Conservation (phyloP, 345 rosid species). For the Rhodamnia rubescens region DNA sequence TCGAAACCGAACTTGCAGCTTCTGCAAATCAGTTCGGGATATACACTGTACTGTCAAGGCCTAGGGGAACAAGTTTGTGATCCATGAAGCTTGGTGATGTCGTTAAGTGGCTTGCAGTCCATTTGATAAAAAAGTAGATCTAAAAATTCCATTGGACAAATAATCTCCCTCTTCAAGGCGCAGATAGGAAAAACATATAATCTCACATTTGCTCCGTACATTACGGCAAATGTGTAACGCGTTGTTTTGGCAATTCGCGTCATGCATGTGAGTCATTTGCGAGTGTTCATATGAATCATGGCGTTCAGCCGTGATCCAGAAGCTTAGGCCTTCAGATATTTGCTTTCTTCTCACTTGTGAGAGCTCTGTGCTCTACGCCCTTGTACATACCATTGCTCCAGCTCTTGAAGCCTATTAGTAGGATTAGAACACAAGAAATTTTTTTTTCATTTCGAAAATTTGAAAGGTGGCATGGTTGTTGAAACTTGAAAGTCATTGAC, state of each 20-base stretch:
- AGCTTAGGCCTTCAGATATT: neutral
- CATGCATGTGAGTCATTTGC: neutral
- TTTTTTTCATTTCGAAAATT: neutral
- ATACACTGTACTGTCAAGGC: neutral
- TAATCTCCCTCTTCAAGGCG: neutral
- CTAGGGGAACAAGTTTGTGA: neutral
- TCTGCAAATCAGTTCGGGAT: neutral
- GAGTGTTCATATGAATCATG: neutral
- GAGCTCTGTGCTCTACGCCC: conserved; percentile 20
- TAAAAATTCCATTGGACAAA: neutral
- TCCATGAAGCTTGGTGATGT: neutral
- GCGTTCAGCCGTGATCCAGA: neutral
- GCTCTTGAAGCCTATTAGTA: neutral
- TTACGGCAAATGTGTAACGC: neutral
- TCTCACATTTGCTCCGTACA: neutral
- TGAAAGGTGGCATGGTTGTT: neutral
- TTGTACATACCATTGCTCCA: conserved; percentile 18
- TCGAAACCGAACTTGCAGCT: neutral
- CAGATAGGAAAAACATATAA: neutral
- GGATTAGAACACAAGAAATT: neutral
- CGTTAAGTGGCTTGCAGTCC: neutral
- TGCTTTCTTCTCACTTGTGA: conserved; percentile 5
- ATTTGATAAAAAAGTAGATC: neutral
- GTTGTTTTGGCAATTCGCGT: neutral
- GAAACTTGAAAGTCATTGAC: neutral